Evolutionary conservation across 1,284 basidiomycete species (phyloP), one percentile per base, ranked within the genome.

Genomic region (Omphalotus olearius): DNA sequence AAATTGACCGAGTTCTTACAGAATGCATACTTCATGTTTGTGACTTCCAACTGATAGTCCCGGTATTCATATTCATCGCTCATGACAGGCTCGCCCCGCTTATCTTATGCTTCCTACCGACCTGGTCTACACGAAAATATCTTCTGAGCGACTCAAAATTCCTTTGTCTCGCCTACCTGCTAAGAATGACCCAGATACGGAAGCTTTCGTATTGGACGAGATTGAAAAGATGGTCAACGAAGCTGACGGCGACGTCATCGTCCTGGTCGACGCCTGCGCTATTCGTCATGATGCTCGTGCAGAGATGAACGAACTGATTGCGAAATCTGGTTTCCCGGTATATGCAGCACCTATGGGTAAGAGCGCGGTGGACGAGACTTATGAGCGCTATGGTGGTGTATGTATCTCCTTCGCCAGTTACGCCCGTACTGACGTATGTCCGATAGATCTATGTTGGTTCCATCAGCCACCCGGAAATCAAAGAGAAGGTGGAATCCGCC

Each of bases 31-130:
- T 77, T 11, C 69, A 63, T 48, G 85, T 83, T 59, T 25, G 73
- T 57, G 28, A 17, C n/a, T 10, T 20, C 2, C 30, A 35, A 33
- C 39, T 14, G 2, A 17, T 38, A 23, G 38, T 41, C 28, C 23
- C 30, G 33, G n/a, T 44, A 33, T 26, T 36, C 41, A 33, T 38
- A 17, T 16, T 38, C 16, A 45, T 28, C 4, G 14, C 28, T 9
- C 25, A 35, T 42, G 13, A 47, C 59, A 91, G 79, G 88, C 88
- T 33, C 81, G 90, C 17, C 94, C 95, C 0, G 91, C 90, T 16
- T 98, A 98, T 66, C 70, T 98, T 49, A 82, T 88, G 36, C 74
- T 98, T 5, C 96, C 95, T 0, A 94, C 88, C 11, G 90, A 98
- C 62, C 70, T 94, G 39, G 86, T 91, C 5, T 77, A 82, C 60